Evolutionary conservation across 495 filamentous ascomycete species (phyloP), one percentile per base, ranked within the genome.

Genomic region (Daldinia childiae): DNA sequence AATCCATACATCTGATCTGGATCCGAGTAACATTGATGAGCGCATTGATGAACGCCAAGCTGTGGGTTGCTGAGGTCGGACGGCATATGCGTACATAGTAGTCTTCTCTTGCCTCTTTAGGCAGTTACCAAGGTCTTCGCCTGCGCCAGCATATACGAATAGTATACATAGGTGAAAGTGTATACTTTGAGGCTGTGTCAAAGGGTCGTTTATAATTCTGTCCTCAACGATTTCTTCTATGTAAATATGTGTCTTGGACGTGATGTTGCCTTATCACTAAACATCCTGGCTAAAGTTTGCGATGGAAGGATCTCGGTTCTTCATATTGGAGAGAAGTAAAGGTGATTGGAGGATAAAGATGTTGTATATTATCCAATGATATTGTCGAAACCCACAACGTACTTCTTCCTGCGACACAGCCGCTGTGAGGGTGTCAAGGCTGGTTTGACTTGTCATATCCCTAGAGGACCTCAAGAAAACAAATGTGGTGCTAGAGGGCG

Each of bases 51-150:
- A 55, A 30, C 51, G 72, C 67, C 66, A 70, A 67, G 71, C 30
- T 54, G 43, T 39, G 62, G 60, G 32, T 61, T 60, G 39, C 59
- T 71, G 39, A 54, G 45, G 52, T 55, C 15, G 17, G 48, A 61
- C 39, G 62, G 58, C 51, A n/a, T 43, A 12, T 52, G 27, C 58
- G 19, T 30, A 58, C 51, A 27, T 30, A n/a, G 57, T 58, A 30
- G 57, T 48, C 30, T 67, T 59, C 62, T 67, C 63, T 74, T 74
- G 72, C 72, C 72, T 63, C 38, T 60, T 71, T 61, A 74, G 72
- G 72, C 66, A 74, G 71, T 59, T 74, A 67, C 52, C 66, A 74
- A 70, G 41, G n/a, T 43, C 52, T 45, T 64, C 32, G 27, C 38
- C 30, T 32, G 41, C 30, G 21, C 56, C 69, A 68, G 57, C 65